phyloP scores from a whole-genome alignment of 192 early-diverging fungal species.

The Podila clonocystis region DNA sequence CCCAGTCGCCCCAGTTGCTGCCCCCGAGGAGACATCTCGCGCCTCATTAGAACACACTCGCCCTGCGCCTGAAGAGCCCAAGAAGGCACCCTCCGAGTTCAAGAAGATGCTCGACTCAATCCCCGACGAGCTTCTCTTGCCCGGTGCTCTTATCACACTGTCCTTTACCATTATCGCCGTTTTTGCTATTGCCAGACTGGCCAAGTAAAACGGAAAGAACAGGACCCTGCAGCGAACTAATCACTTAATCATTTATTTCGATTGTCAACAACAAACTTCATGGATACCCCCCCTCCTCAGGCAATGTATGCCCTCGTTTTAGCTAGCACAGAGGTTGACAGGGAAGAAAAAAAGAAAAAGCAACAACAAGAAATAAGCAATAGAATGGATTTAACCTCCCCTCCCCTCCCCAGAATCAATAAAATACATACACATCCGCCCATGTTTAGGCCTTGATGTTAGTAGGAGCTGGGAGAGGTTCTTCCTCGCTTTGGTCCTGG shows the following conservation, averaged over 20 bases:
- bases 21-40: constrained; percentile 2
- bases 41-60: constrained; percentile 19
- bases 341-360: too few species aligned
- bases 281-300: constrained; percentile 25
- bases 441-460: too few species aligned
- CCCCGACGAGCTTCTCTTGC: constrained; percentile 59
- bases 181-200: constrained; percentile 54
- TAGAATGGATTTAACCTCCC: too few species aligned
- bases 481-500: background rate
- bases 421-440: too few species aligned
- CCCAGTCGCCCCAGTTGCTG: constrained; percentile 2
- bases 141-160: constrained; percentile 63
- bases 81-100: constrained; percentile 43
- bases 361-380: too few species aligned
- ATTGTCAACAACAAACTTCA: constrained; percentile 11
- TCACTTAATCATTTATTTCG: too few species aligned
- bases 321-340: too few species aligned
- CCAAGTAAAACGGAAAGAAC: constrained; percentile 16
- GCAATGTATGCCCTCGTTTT: too few species aligned
- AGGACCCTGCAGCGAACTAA: background rate
- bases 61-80: constrained; percentile 23
- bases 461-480: too few species aligned
- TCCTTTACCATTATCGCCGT: constrained; percentile 64
- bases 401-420: too few species aligned
- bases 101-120: constrained; percentile 45